Conservation (phyloP, 768 basidiomycete species). For the Auriscalpium vulgare region DNA sequence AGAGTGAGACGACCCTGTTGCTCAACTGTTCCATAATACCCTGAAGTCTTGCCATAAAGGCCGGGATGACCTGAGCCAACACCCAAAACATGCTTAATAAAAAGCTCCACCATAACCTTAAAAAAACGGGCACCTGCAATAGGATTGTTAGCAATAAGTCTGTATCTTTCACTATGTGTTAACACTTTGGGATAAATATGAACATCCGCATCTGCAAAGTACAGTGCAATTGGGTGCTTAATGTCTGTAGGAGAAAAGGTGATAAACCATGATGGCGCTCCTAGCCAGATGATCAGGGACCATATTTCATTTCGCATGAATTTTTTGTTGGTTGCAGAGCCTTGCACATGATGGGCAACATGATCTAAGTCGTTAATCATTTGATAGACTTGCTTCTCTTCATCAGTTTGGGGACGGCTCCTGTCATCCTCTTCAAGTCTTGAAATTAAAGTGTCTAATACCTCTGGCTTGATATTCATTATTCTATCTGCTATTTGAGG, state of each 20-base stretch:
- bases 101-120: constrained; percentile 12
- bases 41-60: constrained; percentile 12
- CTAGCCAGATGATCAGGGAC: constrained; percentile 8
- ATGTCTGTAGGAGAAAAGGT: constrained; percentile 16
- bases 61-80: not conserved
- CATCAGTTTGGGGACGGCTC: constrained; percentile 3
- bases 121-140: constrained; percentile 16
- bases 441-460: constrained; percentile 1
- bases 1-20: constrained; percentile 12
- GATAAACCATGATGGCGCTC: constrained; percentile 17
- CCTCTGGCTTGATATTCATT: not conserved
- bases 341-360: constrained; percentile 10
- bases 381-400: constrained; percentile 6
- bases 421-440: not conserved
- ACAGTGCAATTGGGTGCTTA: constrained; percentile 13
- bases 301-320: constrained; percentile 14
- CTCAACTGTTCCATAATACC: constrained; percentile 15
- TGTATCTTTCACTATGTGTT: not conserved
- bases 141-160: constrained; percentile 8
- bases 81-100: constrained; percentile 8
- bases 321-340: constrained; percentile 9
- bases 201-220: constrained; percentile 9
- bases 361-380: constrained; percentile 10
- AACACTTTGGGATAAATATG: not conserved
- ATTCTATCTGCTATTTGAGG: constrained; percentile 5